Conservation (phyloP, 768 basidiomycete species). For the Leccinum ochraceum region DNA sequence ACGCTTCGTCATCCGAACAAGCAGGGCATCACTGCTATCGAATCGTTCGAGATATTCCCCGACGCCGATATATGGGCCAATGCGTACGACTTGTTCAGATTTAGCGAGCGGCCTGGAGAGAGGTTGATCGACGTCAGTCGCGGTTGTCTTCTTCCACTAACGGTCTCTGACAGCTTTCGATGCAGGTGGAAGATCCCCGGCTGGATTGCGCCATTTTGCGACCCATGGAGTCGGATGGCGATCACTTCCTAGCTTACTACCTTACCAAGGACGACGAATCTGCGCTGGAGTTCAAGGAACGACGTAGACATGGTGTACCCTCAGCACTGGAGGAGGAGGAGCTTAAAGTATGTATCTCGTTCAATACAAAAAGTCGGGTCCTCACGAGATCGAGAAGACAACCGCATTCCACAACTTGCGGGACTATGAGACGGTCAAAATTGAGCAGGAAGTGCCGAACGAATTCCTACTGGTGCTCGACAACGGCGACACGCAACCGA, state of each 20-base stretch:
- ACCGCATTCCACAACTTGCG: constrained; percentile 76
- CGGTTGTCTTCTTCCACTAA: neutral
- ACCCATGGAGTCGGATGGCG: constrained; percentile 86
- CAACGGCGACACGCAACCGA: constrained; percentile 46
- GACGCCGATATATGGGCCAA: constrained; percentile 89
- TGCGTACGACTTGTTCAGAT: constrained; percentile 84
- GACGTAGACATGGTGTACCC: constrained; percentile 43
- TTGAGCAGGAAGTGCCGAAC: constrained; percentile 84
- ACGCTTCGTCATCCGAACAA: constrained; percentile 78
- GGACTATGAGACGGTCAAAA: constrained; percentile 85
- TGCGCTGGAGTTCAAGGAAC: constrained; percentile 64
- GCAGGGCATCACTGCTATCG: constrained; percentile 69
- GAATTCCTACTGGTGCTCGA: constrained; percentile 80
- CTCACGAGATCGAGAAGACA: constrained; percentile 39
- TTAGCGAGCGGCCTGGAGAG: constrained; percentile 86
- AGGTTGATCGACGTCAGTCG: constrained; percentile 60
- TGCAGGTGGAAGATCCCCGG: constrained; percentile 73
- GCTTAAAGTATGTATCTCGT: constrained; percentile 47
- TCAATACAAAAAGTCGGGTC: neutral
- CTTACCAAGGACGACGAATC: constrained; percentile 75
- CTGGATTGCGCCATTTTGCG: constrained; percentile 84
- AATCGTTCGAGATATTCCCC: constrained; percentile 81
- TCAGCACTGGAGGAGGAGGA: constrained; percentile 53
- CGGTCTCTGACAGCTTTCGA: neutral
- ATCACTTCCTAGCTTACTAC: constrained; percentile 86